phyloP scores from a whole-genome alignment of 495 filamentous ascomycete genomes.

The Opeltia flavorubescens region DNA sequence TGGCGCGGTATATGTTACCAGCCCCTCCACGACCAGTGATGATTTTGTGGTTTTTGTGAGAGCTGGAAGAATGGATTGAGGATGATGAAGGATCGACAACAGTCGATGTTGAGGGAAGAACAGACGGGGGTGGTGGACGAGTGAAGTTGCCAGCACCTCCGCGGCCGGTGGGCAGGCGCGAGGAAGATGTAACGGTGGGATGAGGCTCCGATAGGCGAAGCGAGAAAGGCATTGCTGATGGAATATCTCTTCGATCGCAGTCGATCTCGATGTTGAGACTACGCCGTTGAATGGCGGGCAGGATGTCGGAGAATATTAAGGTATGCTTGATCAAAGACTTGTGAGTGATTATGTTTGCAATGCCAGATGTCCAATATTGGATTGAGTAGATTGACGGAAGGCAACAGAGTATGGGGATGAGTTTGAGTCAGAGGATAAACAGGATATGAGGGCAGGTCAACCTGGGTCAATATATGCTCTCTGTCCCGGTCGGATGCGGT shows the following conservation, averaged over 20 bases:
- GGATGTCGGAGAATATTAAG: constrained; percentile 2
- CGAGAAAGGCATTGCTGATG: neutral
- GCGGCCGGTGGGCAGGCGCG: constrained; percentile 58
- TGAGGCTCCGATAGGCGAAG: constrained; percentile 11
- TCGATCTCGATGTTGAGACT: neutral
- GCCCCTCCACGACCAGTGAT: constrained; percentile 76
- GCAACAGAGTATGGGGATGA: neutral
- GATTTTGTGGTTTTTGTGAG: constrained; percentile 38
- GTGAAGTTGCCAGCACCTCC: constrained; percentile 74
- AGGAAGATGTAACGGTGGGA: constrained; percentile 68
- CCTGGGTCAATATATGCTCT: constrained; percentile 10
- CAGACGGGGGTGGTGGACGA: constrained; percentile 46
- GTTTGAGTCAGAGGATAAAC: neutral
- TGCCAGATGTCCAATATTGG: neutral
- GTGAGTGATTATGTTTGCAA: neutral
- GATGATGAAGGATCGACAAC: constrained; percentile 22
- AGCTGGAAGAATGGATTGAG: constrained; percentile 41
- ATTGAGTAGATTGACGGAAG: neutral
- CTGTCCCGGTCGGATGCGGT: neutral
- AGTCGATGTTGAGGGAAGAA: constrained; percentile 40
- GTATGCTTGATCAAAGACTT: too few species aligned
- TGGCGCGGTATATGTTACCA: constrained; percentile 63
- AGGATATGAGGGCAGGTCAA: neutral
- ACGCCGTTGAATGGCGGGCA: neutral
- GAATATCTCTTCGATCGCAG: neutral